Evolutionary conservation across 257 asterid species (phyloP), one percentile per base, ranked within the genome.

Genomic region (Nicotiana undulata): DNA sequence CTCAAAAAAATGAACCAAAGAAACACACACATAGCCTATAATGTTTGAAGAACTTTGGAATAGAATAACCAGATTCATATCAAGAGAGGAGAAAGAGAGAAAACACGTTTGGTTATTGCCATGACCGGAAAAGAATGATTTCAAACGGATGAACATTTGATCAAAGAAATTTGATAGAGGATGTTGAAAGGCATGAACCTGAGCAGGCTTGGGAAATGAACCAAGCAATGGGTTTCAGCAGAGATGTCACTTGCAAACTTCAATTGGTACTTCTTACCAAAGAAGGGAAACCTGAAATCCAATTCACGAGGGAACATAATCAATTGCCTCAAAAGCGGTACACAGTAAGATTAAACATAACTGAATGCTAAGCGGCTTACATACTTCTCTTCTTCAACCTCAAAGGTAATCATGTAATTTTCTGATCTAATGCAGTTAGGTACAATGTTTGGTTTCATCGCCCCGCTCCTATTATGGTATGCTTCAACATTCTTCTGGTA

Each of bases 401-500:
- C 99, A 82, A 95, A 95, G 74, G 98, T 92, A 66, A 95, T 93
- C 92, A 88, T 91, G 92, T 95, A 95, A 86, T 92, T 88, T 87
- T 95, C 99, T 37, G 98, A 93, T 89, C 97, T 87, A 82, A 95
- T 92, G 87, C 97, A 93, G 86, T 91, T 95, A 61, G 99, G 99
- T 75, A 93, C 89, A 78, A 90, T 87, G 77, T 86, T 95, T 82
- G 95, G 97, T 88, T 92, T 95, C 94, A 90, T 83, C 79, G 95
- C 95, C 81, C 89, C 88, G 52, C 93, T 89, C 88, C 84, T 93
- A 83, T 85, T 93, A 89, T 95, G 99, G 89, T 84, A 95, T 46
- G 97, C 99, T 88, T 95, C 99, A 65, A 95, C 97, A 85, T 93
- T 92, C 88, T 95, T 95, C 91, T 95, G 99, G 91, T 95, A 95